These are phyloP conservation scores for Daedaleopsis sinensis DNA, from an alignment of 768 basidiomycete genomes.

Conservation along the genomic window DNA sequence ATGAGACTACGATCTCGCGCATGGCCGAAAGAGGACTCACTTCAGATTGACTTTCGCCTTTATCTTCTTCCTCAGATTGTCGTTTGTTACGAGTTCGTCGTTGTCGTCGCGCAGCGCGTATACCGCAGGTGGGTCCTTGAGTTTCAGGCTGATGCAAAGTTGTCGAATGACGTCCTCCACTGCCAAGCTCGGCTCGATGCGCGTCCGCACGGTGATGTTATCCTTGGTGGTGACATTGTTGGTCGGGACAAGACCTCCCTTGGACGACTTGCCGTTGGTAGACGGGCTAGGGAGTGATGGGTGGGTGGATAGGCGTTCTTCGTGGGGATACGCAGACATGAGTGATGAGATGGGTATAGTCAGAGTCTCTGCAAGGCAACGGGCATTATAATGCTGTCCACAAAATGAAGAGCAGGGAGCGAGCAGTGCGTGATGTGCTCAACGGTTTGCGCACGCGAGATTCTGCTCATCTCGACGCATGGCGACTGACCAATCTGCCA, in stretches of 20 bases:
- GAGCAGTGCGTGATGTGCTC: conserved; percentile 4
- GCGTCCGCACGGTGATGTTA: conserved; percentile 74
- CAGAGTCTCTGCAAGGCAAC: conserved; percentile 1
- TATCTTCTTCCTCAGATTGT: conserved; percentile 83
- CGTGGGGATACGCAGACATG: conserved; percentile 18
- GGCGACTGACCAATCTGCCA: too few species aligned
- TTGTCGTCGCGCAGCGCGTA: conserved; percentile 83
- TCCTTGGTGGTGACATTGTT: conserved; percentile 82
- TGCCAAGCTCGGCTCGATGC: conserved; percentile 82
- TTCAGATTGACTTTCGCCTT: conserved; percentile 77
- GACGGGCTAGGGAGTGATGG: conserved; percentile 4
- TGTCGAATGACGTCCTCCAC: conserved; percentile 87
- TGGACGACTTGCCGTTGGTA: conserved; percentile 21
- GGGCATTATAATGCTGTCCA: conserved; percentile 6
- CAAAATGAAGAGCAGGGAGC: background rate
- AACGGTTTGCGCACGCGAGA: conserved; percentile 6
- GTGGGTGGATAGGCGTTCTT: conserved; percentile 7
- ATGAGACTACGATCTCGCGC: background rate
- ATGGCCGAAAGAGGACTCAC: conserved; percentile 43
- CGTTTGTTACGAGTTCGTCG: conserved; percentile 84
- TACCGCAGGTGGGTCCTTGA: conserved; percentile 70
- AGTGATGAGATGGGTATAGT: background rate
- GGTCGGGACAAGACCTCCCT: conserved; percentile 66
- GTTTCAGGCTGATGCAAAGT: conserved; percentile 79
- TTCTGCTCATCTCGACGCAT: too few species aligned